Conservation (phyloP, 2,329 filamentous ascomycete genomes). For the Claviceps sp. region DNA sequence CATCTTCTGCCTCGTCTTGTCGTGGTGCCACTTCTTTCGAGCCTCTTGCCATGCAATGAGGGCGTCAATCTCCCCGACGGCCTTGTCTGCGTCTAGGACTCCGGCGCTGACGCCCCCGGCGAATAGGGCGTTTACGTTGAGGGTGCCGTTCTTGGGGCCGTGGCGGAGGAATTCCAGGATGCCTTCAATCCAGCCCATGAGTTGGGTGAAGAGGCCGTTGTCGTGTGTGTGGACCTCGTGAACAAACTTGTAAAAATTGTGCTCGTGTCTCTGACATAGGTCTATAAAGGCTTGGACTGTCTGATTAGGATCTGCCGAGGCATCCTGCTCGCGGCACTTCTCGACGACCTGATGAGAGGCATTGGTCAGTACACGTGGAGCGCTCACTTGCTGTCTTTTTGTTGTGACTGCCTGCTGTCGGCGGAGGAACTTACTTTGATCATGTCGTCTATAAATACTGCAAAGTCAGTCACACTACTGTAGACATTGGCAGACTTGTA, state of each 20-base stretch:
- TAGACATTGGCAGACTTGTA: conserved; percentile 99
- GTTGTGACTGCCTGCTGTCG: too few relatives aligned
- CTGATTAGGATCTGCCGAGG: conserved; percentile 91
- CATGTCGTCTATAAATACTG: conserved; percentile 82
- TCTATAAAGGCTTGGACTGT: conserved; percentile 98
- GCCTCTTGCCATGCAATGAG: conserved; percentile 91
- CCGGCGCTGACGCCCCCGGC: conserved; percentile 59
- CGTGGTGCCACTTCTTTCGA: conserved; percentile 93
- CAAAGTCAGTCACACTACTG: conserved; percentile 93
- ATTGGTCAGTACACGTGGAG: neutral
- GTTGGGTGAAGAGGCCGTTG: conserved; percentile 85
- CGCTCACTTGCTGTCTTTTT: too few relatives aligned
- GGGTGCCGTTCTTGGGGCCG: conserved; percentile 69
- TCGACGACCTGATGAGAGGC: conserved; percentile 41
- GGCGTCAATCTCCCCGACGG: conserved; percentile 67
- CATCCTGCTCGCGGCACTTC: conserved; percentile 57
- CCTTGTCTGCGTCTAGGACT: conserved; percentile 56
- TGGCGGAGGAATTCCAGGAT: conserved; percentile 87
- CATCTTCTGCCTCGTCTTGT: conserved; percentile 99
- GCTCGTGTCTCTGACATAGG: conserved; percentile 83
- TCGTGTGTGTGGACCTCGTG: conserved; percentile 96
- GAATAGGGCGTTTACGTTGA: conserved; percentile 92
- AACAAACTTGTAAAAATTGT: conserved; percentile 98
- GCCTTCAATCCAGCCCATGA: conserved; percentile 95
- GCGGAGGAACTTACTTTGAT: conserved; percentile 46